Conservation (phyloP, 257 asterid genomes). For the Fraxinus anomala region DNA sequence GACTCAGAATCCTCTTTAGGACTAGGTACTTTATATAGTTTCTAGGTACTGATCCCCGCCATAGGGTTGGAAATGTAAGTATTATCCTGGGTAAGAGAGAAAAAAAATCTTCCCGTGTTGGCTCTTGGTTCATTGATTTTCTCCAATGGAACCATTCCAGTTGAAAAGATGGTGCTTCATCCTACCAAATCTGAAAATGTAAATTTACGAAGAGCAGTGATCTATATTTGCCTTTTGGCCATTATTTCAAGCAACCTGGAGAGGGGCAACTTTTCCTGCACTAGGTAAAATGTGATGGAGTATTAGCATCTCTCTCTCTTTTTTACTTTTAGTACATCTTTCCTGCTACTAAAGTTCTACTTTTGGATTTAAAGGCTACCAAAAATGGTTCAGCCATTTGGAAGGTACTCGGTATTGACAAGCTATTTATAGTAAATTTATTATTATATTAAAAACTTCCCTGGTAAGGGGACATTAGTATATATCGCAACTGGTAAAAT, state of each 20-base stretch:
- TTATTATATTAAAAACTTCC: slow-evolving; percentile 46
- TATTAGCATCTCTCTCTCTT: slow-evolving; percentile 57
- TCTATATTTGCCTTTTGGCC: slow-evolving; percentile 59
- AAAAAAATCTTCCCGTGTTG: not conserved
- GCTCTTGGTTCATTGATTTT: slow-evolving; percentile 26
- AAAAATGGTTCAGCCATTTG: slow-evolving; percentile 70
- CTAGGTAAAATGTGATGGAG: slow-evolving; percentile 75
- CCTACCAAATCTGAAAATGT: slow-evolving; percentile 59
- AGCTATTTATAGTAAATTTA: slow-evolving; percentile 44
- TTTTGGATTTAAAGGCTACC: slow-evolving; percentile 78
- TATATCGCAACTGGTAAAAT: slow-evolving; percentile 71
- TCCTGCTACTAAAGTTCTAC: slow-evolving; percentile 67
- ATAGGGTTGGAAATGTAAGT: slow-evolving; percentile 48
- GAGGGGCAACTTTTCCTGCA: slow-evolving; percentile 53
- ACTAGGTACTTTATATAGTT: slow-evolving; percentile 42
- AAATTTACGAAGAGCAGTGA: slow-evolving; percentile 52
- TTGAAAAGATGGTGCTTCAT: slow-evolving; percentile 52
- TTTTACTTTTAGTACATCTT: slow-evolving; percentile 54
- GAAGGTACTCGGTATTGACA: slow-evolving; percentile 69
- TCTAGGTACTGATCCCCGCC: slow-evolving; percentile 43
- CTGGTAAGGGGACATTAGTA: slow-evolving; percentile 98
- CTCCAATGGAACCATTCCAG: slow-evolving; percentile 41
- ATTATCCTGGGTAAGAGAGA: slow-evolving; percentile 51
- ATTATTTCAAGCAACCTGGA: slow-evolving; percentile 64
- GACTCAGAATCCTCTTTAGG: slow-evolving; percentile 39